Evolutionary conservation across 176 grass and related monocot genomes (phyloP).

Genomic region (Bolboschoenus planiculmis): DNA sequence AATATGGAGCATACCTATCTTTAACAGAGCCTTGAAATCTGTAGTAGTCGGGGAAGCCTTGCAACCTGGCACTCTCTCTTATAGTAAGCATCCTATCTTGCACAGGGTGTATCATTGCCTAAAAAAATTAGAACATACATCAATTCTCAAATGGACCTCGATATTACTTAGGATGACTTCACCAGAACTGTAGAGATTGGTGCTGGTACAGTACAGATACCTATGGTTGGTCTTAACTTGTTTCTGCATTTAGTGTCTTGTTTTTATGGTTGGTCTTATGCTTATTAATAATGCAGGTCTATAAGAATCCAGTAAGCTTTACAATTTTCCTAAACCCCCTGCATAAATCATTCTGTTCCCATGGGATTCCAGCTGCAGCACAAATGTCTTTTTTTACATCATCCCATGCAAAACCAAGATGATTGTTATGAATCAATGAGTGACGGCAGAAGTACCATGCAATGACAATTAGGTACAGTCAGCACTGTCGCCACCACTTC

Average conservation of each 20-base stretch:
- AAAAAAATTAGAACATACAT: constrained; percentile 21
- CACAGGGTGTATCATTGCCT: constrained; percentile 83
- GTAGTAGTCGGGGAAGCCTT: constrained; percentile 89
- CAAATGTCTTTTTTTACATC: not conserved
- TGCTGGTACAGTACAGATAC: not conserved
- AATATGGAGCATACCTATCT: constrained; percentile 47
- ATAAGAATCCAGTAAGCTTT: not conserved
- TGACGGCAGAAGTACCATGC: constrained; percentile 40
- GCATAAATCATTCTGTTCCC: not conserved
- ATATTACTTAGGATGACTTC: not conserved
- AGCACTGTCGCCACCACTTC: constrained; percentile 85
- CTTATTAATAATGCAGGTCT: not conserved
- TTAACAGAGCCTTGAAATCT: constrained; percentile 71
- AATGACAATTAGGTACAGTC: constrained; percentile 50
- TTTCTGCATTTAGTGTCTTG: not conserved
- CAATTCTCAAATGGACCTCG: not conserved
- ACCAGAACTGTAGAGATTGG: constrained; percentile 17
- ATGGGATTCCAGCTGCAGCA: not conserved
- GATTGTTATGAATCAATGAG: not conserved
- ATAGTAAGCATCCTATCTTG: constrained; percentile 75
- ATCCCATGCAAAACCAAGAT: not conserved
- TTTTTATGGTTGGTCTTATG: not conserved
- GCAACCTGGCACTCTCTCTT: constrained; percentile 83
- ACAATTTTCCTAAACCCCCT: not conserved
- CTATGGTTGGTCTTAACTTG: not conserved